Percentiles rank a stretch among this genome's conserved stretches.
Conservation (phyloP, 1,139 yeast species). For the Yamadazyma atmosphaerica region DNA sequence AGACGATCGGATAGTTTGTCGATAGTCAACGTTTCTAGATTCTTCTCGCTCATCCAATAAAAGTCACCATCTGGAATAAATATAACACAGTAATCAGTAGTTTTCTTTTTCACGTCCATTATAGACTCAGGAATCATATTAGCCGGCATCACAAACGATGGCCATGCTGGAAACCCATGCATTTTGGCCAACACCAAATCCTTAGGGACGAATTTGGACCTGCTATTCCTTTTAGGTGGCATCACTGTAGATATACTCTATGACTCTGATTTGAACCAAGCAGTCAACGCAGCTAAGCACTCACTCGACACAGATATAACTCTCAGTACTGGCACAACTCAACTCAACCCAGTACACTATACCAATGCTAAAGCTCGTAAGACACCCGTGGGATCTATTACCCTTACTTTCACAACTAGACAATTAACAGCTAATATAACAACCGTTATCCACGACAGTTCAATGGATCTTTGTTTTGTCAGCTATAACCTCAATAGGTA, state of each 20-base stretch:
- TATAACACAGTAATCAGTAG: slow-evolving; percentile 43
- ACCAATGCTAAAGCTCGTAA: background rate
- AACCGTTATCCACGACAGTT: background rate
- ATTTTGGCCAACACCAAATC: slow-evolving; percentile 47
- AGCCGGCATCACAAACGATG: slow-evolving; percentile 47
- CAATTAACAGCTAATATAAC: background rate
- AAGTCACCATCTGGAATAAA: slow-evolving; percentile 52
- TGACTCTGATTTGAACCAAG: no score
- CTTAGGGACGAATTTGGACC: slow-evolving; percentile 27
- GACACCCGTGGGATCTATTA: background rate
- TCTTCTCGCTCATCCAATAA: slow-evolving; percentile 47
- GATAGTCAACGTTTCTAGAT: slow-evolving; percentile 31
- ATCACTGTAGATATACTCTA: slow-evolving; percentile 14
- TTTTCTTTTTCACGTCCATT: slow-evolving; percentile 38
- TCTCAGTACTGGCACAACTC: background rate
- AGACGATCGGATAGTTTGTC: slow-evolving; percentile 29
- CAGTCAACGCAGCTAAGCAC: no score
- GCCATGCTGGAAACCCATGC: slow-evolving; percentile 53
- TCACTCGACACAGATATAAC: no score
- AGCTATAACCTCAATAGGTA: no score
- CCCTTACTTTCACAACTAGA: background rate
- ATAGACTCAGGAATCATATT: slow-evolving; percentile 40
- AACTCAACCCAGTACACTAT: background rate
- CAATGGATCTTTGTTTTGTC: background rate
- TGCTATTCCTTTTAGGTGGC: slow-evolving; percentile 27